These are phyloP conservation scores for Albatrellus sp. DNA, from an alignment of 1,284 basidiomycete species.

Conservation along the genomic window DNA sequence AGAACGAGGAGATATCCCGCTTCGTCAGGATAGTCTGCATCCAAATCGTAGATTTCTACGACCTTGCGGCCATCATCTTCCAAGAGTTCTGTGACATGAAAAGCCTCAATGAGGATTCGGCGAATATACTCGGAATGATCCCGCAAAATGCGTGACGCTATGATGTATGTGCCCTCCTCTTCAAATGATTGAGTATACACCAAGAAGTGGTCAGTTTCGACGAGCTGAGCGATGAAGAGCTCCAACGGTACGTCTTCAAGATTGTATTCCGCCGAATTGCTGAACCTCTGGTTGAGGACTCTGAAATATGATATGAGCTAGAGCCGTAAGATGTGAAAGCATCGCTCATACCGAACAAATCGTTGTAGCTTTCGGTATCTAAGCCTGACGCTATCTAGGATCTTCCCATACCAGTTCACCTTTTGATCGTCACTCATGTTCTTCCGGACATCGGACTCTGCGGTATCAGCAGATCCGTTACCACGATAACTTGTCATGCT, in stretches of 20 bases:
- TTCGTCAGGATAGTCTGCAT: constrained; percentile 41
- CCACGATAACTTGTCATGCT: constrained; percentile 7
- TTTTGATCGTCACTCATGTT: constrained; percentile 74
- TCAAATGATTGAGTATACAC: constrained; percentile 89
- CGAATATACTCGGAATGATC: constrained; percentile 76
- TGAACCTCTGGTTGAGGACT: constrained; percentile 76
- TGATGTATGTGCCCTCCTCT: constrained; percentile 87
- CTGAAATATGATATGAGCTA: constrained; percentile 22
- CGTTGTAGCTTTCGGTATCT: constrained; percentile 91
- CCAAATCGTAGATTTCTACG: constrained; percentile 36
- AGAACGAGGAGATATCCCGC: constrained; percentile 74
- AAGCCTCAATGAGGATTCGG: constrained; percentile 77
- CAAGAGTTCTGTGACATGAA: constrained; percentile 56
- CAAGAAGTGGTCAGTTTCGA: constrained; percentile 86
- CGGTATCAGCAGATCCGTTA: constrained; percentile 1
- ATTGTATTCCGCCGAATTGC: constrained; percentile 91
- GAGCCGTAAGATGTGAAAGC: not conserved
- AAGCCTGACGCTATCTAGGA: constrained; percentile 87
- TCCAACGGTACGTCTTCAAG: constrained; percentile 76
- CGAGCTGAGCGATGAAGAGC: constrained; percentile 69
- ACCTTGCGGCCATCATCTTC: constrained; percentile 42
- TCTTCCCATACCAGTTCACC: constrained; percentile 83
- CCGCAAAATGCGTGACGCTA: constrained; percentile 77
- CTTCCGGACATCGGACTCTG: constrained; percentile 10
- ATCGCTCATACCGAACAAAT: constrained; percentile 61